These are phyloP conservation scores for Salix koriyanagi DNA, from an alignment of 345 rosid species.

Conservation along the genomic window DNA sequence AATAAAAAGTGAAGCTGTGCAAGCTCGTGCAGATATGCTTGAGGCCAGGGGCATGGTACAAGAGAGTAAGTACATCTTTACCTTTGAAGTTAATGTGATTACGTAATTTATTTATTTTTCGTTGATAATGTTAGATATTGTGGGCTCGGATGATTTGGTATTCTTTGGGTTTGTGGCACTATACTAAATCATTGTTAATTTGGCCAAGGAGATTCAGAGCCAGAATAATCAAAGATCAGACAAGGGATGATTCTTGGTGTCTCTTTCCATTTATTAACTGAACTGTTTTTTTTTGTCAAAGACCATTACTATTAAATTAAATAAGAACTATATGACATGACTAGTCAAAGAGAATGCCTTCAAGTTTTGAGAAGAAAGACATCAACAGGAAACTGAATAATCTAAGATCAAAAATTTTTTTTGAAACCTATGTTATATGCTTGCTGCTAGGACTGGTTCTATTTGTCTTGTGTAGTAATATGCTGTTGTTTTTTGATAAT, in stretches of 20 bases:
- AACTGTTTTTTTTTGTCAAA: not conserved
- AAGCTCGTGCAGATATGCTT: constrained; percentile 46
- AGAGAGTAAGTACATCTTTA: constrained; percentile 35
- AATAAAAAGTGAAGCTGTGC: constrained; percentile 47
- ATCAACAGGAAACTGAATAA: not conserved
- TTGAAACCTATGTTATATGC: not conserved
- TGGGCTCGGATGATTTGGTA: not conserved
- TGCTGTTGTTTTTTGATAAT: not conserved
- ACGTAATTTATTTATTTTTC: not conserved
- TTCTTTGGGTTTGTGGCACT: not conserved
- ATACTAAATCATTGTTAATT: not conserved
- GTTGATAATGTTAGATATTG: not conserved
- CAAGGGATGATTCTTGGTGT: not conserved
- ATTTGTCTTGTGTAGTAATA: not conserved
- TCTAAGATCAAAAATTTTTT: not conserved
- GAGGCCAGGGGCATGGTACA: constrained; percentile 33
- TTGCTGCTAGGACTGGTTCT: not conserved
- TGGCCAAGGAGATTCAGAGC: not conserved
- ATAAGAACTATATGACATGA: not conserved
- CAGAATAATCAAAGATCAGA: not conserved
- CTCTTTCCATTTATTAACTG: not conserved
- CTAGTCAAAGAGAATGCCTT: not conserved
- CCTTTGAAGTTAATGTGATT: not conserved
- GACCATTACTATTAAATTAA: not conserved
- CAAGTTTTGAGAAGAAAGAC: not conserved